Conservation (phyloP, 2,329 filamentous ascomycete genomes). For the Nigrospora osmanthi region DNA sequence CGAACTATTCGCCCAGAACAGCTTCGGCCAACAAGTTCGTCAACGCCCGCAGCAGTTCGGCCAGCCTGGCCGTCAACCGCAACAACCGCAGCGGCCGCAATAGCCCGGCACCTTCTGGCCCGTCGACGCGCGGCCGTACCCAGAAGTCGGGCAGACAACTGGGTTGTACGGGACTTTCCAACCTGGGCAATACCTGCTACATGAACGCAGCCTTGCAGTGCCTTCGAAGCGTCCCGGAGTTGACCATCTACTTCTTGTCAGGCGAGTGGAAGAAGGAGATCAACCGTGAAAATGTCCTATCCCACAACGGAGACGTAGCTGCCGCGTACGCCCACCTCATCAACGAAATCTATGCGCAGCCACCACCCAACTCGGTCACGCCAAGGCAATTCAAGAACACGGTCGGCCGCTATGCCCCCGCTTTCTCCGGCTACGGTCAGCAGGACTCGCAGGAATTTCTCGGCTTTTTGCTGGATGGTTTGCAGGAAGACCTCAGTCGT, state of each 20-base stretch:
- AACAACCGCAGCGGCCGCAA: conserved; percentile 56
- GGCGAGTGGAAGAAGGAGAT: conserved; percentile 71
- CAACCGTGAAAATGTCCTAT: conserved; percentile 78
- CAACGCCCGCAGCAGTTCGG: conserved; percentile 23
- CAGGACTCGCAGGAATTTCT: conserved; percentile 97
- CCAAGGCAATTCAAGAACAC: conserved; percentile 77
- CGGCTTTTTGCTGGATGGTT: conserved; percentile 85
- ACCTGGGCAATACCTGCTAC: conserved; percentile 96
- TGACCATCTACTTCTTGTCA: conserved; percentile 83
- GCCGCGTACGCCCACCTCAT: conserved; percentile 72
- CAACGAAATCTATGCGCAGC: conserved; percentile 68
- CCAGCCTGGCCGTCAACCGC: conserved; percentile 23
- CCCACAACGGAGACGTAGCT: conserved; percentile 81
- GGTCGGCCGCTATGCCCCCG: conserved; percentile 72
- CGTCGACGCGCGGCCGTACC: conserved; percentile 63
- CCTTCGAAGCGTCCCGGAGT: conserved; percentile 83
- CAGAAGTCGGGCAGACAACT: conserved; percentile 61
- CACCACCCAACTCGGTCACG: conserved; percentile 57
- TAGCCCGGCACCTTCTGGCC: conserved; percentile 53
- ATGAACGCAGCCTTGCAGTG: conserved; percentile 98
- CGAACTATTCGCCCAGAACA: conserved; percentile 30
- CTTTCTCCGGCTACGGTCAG: conserved; percentile 91
- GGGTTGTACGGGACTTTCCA: conserved; percentile 77
- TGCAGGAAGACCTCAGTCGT: conserved; percentile 92
- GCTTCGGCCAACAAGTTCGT: conserved; percentile 24